phyloP scores from a whole-genome alignment of 225 moss, liverwort and hornwort species.

The Rhytidiadelphus loreus region DNA sequence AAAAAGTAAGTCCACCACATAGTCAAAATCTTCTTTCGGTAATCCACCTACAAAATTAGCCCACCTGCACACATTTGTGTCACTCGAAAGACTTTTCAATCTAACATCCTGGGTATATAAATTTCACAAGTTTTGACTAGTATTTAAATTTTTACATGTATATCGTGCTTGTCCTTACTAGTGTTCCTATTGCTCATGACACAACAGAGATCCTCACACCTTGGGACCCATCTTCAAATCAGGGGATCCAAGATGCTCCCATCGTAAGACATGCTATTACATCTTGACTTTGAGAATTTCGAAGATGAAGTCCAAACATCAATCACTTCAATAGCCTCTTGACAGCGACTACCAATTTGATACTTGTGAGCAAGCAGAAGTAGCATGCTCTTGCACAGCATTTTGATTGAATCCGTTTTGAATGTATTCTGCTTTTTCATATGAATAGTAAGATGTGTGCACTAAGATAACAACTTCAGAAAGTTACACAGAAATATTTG shows the following conservation, averaged over 20 bases:
- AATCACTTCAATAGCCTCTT: background rate
- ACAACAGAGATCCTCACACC: background rate
- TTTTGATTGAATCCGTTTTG: background rate
- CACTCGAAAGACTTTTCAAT: background rate
- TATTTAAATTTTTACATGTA: no score
- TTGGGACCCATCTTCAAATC: background rate
- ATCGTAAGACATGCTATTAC: background rate
- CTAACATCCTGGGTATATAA: background rate
- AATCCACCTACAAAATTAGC: slow-evolving; percentile 95
- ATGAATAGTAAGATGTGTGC: background rate
- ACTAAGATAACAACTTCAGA: background rate
- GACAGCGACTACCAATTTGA: background rate
- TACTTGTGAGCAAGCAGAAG: background rate
- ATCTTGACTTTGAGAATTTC: background rate
- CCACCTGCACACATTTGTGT: slow-evolving; percentile 59
- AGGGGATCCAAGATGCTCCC: background rate
- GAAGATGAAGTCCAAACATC: background rate
- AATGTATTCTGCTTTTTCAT: background rate
- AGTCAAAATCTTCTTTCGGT: slow-evolving; percentile 55
- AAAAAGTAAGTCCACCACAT: slow-evolving; percentile 73
- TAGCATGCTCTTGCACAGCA: background rate
- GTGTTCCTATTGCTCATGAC: background rate
- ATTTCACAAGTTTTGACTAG: no score
- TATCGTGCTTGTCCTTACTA: background rate
- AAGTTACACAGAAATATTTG: background rate